These are phyloP conservation scores for Lachnellula occidentalis DNA, from an alignment of 2,329 filamentous ascomycete genomes.

Conservation along the genomic window DNA sequence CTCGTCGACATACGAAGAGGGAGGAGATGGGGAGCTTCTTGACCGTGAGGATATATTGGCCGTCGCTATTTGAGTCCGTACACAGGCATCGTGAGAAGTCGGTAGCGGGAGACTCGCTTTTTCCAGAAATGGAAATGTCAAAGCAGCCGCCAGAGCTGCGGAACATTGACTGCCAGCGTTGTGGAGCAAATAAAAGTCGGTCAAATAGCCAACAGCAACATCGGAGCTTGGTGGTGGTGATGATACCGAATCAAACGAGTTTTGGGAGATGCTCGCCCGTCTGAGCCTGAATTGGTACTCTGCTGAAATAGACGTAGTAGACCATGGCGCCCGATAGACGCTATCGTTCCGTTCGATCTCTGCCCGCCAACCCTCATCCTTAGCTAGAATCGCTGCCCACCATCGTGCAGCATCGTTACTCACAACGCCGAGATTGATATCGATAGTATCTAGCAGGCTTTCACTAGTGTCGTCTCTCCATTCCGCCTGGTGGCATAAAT, in stretches of 20 bases:
- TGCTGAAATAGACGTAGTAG: constrained; percentile 4
- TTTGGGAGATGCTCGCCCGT: background rate
- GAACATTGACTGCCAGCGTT: constrained; percentile 9
- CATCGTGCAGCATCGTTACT: constrained; percentile 7
- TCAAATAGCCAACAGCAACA: constrained; percentile 7
- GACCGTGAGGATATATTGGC: background rate
- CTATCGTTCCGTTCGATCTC: constrained; percentile 10
- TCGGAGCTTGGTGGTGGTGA: constrained; percentile 9
- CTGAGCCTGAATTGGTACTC: constrained; percentile 3
- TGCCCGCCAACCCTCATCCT: constrained; percentile 9
- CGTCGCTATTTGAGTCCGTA: background rate
- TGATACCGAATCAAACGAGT: background rate
- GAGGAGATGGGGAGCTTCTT: background rate
- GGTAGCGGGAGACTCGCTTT: constrained; percentile 3
- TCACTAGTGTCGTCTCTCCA: constrained; percentile 6
- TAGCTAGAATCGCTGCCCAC: constrained; percentile 15
- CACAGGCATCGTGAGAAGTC: background rate
- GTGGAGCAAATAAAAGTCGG: constrained; percentile 9
- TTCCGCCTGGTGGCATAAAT: constrained; percentile 4
- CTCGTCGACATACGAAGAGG: background rate
- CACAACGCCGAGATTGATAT: constrained; percentile 9
- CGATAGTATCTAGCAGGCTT: constrained; percentile 4
- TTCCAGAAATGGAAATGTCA: constrained; percentile 4
- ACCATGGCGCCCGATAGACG: constrained; percentile 14
- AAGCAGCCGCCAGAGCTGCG: constrained; percentile 8